phyloP scores from a whole-genome alignment of 768 basidiomycete species.

The Phanerodontia chrysosporium region DNA sequence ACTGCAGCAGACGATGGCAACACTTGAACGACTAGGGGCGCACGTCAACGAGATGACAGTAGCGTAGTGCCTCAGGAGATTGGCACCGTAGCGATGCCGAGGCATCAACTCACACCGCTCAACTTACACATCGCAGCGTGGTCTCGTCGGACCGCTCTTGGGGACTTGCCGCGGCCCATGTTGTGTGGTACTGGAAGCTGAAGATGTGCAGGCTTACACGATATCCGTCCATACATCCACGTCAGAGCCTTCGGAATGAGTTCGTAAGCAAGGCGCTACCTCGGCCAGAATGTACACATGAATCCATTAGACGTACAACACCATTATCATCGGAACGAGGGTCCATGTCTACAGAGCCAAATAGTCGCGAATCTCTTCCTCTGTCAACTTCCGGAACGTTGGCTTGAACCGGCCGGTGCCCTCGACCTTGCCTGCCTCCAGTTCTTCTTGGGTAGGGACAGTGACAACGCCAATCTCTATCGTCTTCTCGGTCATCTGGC shows the following conservation, averaged over 20 bases:
- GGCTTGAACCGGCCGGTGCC: constrained; percentile 58
- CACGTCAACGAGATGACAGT: background rate
- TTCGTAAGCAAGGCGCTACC: background rate
- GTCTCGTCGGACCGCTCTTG: background rate
- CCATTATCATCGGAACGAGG: background rate
- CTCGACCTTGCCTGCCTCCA: constrained; percentile 68
- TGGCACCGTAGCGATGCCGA: background rate
- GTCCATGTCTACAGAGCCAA: constrained; percentile 61
- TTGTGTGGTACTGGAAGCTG: background rate
- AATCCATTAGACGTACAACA: constrained; percentile 12
- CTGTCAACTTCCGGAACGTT: constrained; percentile 91
- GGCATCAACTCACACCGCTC: background rate
- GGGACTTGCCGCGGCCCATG: background rate
- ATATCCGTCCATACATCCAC: background rate
- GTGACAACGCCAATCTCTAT: constrained; percentile 98
- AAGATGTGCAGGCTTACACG: background rate
- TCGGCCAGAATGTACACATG: background rate
- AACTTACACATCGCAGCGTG: background rate
- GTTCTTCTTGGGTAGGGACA: constrained; percentile 68
- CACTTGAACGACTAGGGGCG: background rate
- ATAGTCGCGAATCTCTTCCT: constrained; percentile 97
- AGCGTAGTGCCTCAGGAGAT: background rate
- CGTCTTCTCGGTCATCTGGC: constrained; percentile 99
- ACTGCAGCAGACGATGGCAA: background rate
- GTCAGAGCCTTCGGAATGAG: background rate